phyloP scores from a whole-genome alignment of 495 filamentous ascomycete species.

The Xylaria curta region DNA sequence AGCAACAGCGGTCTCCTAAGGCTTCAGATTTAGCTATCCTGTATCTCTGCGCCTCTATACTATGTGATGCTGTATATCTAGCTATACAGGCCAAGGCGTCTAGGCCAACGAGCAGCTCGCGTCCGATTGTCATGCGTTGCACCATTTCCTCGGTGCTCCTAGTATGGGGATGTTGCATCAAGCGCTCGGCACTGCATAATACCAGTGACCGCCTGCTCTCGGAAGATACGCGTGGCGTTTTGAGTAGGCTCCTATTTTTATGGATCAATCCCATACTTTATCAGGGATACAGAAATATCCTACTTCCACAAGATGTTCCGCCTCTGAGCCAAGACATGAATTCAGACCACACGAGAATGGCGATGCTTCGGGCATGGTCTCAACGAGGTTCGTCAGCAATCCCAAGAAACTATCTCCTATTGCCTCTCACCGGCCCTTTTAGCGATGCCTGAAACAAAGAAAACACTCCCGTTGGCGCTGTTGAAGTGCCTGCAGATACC shows the following conservation, averaged over 20 bases:
- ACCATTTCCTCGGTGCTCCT: not conserved
- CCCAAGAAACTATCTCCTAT: not conserved
- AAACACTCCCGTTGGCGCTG: constrained; percentile 53
- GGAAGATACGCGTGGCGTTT: constrained; percentile 54
- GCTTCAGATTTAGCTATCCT: not conserved
- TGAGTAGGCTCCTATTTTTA: constrained; percentile 57
- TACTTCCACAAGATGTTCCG: constrained; percentile 56
- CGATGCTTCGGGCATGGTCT: constrained; percentile 48
- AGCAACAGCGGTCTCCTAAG: constrained; percentile 33
- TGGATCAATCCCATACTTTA: constrained; percentile 68
- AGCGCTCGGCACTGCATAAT: not conserved
- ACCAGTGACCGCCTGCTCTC: constrained; percentile 38
- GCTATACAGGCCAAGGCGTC: not conserved
- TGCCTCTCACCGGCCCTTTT: not conserved
- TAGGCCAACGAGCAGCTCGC: not conserved
- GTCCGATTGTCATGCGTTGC: not conserved
- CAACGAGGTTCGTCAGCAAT: constrained; percentile 33
- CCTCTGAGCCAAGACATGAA: constrained; percentile 47
- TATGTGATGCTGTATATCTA: not conserved
- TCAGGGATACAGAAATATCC: constrained; percentile 52
- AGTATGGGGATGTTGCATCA: not conserved
- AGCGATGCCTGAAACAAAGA: constrained; percentile 42
- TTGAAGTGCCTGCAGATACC: constrained; percentile 56
- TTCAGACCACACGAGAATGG: constrained; percentile 46
- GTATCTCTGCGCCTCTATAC: not conserved